phyloP scores from a whole-genome alignment of 1,284 basidiomycete species.

The Xerocomus minutiporus region DNA sequence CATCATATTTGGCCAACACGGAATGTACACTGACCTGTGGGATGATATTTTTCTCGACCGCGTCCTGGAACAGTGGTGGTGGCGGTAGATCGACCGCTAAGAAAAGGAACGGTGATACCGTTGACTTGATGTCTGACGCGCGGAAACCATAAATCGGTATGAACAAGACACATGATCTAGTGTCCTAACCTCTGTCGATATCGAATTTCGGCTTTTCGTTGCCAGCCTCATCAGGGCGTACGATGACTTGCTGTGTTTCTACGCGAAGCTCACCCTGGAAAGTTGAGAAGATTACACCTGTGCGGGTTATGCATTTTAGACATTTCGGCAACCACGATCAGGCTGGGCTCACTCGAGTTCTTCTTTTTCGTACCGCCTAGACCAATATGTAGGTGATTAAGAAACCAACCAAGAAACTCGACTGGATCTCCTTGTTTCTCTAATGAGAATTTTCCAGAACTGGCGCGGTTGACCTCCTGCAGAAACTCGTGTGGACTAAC shows the following conservation, averaged over 20 bases:
- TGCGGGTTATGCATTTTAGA: slow-evolving; percentile 11
- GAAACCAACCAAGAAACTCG: slow-evolving; percentile 94
- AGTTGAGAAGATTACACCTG: slow-evolving; percentile 86
- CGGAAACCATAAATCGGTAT: slow-evolving; percentile 18
- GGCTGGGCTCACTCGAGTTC: slow-evolving; percentile 69
- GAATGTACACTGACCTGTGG: slow-evolving; percentile 92
- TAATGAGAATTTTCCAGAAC: slow-evolving; percentile 84
- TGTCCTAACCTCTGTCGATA: slow-evolving; percentile 73
- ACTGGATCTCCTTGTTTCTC: slow-evolving; percentile 95
- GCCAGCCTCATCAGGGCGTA: slow-evolving; percentile 69
- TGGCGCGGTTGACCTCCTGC: slow-evolving; percentile 90
- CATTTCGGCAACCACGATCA: slow-evolving; percentile 9
- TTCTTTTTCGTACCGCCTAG: slow-evolving; percentile 85
- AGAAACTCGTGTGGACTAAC: slow-evolving; percentile 97
- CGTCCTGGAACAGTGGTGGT: slow-evolving; percentile 93
- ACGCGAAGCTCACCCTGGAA: slow-evolving; percentile 94
- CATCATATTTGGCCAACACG: slow-evolving; percentile 96
- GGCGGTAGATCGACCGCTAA: slow-evolving; percentile 94
- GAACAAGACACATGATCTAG: slow-evolving; percentile 15
- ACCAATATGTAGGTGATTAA: slow-evolving; percentile 91
- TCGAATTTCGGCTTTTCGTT: slow-evolving; percentile 84
- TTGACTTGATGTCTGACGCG: slow-evolving; percentile 75
- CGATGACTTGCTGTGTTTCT: slow-evolving; percentile 90
- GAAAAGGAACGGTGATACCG: slow-evolving; percentile 89
- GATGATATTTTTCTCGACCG: slow-evolving; percentile 96